Base-by-base conservation (phyloP, 1,284 basidiomycete genomes). In the Microbotryum lychnidis-dioicae region DNA sequence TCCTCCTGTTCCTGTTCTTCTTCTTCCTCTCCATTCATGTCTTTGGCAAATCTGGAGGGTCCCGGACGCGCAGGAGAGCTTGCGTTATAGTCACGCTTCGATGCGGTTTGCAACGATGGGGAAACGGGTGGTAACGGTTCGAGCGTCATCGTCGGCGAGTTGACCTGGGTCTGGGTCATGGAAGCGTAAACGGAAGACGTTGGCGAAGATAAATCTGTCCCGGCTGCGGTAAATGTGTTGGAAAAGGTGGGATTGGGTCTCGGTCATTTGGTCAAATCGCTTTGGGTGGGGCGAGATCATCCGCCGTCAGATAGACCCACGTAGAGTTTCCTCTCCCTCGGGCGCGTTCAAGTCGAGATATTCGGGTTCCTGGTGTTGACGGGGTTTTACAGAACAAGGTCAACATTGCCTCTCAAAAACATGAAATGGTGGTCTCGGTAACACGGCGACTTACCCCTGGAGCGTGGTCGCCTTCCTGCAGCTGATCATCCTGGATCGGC, bases 281-380 rank as follows among this genome's bases (percentile, higher is more conserved):
- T 25, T 4, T 25, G 25, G 25, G 25, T 4, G 6, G 21, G 21
- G 14, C 54, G 21, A 20, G n/a, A 14, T 37, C 27, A 20, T 33
- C 20, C 20, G 21, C 6, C 23, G 23, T 31, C 3, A 42, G 31
- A 21, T 23, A 29, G 42, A 33, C 20, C 52, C 53, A 46, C 25
- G 44, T 16, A 29, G 23, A 10, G 23, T 21, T 45, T 58, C 42
- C 25, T 48, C 50, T 9, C 49, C 25, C 25, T 42, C n/a, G 9
- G 51, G 18, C 6, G 65, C 74, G 57, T 77, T 74, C 16, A 77
- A 69, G 61, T 78, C 76, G 6, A 77, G 64, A 20, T 74, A 76
- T 21, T 77, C 76, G 18, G 76, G 69, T 47, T 72, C 69, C 42
- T 65, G 37, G 53, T 14, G 23, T 31, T 42, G 21, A 53, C 21